These are phyloP conservation scores for Trichophyton schoenleinii DNA, from an alignment of 2,329 filamentous ascomycete genomes.

Conservation along the genomic window DNA sequence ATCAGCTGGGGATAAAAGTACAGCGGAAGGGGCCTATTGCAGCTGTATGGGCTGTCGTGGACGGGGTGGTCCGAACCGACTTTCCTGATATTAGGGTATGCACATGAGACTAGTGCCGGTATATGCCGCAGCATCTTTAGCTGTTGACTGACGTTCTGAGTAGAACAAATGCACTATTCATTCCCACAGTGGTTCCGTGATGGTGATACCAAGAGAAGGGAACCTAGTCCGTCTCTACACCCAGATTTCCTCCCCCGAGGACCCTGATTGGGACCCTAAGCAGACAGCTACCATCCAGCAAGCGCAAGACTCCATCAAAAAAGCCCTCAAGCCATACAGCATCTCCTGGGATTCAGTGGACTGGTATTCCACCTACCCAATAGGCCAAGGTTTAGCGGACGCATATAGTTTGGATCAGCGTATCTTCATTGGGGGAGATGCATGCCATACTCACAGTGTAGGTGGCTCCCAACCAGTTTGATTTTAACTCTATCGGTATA, in stretches of 20 bases:
- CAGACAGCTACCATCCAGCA: conserved; percentile 48
- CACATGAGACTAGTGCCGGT: conserved; percentile 50
- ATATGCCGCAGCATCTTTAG: conserved; percentile 22
- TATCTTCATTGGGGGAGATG: conserved; percentile 54
- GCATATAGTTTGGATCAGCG: conserved; percentile 52
- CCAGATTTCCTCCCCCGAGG: conserved; percentile 51
- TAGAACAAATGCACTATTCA: conserved; percentile 53
- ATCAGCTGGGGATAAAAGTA: conserved; percentile 40
- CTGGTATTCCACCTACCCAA: conserved; percentile 55
- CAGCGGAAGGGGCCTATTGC: conserved; percentile 57
- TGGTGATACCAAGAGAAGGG: conserved; percentile 63
- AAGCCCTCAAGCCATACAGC: conserved; percentile 48
- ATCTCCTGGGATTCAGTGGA: conserved; percentile 53
- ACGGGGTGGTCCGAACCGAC: conserved; percentile 58
- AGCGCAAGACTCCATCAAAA: conserved; percentile 45
- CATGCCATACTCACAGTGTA: conserved; percentile 49
- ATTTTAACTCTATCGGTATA: background rate
- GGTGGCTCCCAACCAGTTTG: conserved; percentile 9
- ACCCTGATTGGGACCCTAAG: conserved; percentile 48
- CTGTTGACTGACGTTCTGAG: conserved; percentile 23
- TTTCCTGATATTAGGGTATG: conserved; percentile 73
- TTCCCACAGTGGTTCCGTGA: conserved; percentile 62
- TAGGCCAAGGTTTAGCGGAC: conserved; percentile 54
- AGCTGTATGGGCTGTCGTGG: conserved; percentile 68
- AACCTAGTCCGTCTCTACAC: conserved; percentile 40